Evolutionary conservation across 192 early-diverging fungal genomes (phyloP).

Genomic region (Entomortierella lignicola): DNA sequence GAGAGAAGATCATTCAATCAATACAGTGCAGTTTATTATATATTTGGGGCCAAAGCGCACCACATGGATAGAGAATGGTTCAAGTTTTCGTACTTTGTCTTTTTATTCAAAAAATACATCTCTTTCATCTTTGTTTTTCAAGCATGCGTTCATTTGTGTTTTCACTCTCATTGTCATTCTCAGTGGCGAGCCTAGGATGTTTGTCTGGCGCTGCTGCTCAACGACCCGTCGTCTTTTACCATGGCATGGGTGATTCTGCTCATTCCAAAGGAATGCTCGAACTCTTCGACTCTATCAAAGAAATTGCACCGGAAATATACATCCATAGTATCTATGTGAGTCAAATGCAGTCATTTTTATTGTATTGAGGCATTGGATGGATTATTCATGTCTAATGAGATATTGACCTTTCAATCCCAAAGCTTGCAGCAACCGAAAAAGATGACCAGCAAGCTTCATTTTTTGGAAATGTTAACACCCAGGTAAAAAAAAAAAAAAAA

Average conservation of each 20-base stretch:
- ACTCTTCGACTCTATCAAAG: slow-evolving; percentile 54
- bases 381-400: no score
- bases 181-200: background rate
- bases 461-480: slow-evolving; percentile 86
- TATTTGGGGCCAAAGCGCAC: background rate
- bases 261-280: slow-evolving; percentile 76
- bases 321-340: slow-evolving; percentile 84
- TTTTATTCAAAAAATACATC: no score
- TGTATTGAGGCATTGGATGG: no score
- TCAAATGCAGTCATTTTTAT: background rate
- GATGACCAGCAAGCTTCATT: slow-evolving; percentile 86
- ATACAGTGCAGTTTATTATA: no score
- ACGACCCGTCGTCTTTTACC: slow-evolving; percentile 80
- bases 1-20: background rate
- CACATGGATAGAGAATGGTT: no score
- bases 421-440: slow-evolving; percentile 59
- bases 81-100: no score
- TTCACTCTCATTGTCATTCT: slow-evolving; percentile 5
- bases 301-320: slow-evolving; percentile 71
- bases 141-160: background rate
- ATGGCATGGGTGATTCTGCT: slow-evolving; percentile 91
- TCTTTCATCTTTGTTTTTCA: background rate
- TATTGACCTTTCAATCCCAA: background rate
- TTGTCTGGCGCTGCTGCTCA: background rate
- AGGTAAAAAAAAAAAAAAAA: slow-evolving; percentile 57